Evolutionary conservation across 2,329 filamentous ascomycete species (phyloP), one percentile per base, ranked within the genome.

Genomic region (Paecilomyces sp.): DNA sequence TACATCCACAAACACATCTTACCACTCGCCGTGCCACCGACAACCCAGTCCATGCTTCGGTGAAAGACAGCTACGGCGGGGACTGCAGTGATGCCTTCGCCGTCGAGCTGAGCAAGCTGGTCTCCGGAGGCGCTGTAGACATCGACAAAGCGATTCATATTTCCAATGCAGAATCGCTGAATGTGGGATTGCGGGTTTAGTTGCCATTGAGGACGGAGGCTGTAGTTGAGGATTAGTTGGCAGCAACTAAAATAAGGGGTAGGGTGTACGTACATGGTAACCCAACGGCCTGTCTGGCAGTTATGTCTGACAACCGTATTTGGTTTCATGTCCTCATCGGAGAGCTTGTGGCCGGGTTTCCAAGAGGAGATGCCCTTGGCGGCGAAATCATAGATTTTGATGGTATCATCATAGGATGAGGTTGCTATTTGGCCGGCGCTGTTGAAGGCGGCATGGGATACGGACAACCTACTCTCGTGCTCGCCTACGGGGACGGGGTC

Each of bases 141-240:
- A 70, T 99, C 94, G 1, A 97, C 91, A 67, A 97, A 97, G 1
- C 94, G 86, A 71, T 96, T 96, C 94, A 97, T 97, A 67, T 97
- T 99, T 1, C 91, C 94, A 60, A 99, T 93, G 25, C 86, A 90
- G 67, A 99, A 92, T 62, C 93, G 91, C 63, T 96, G 88, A 4
- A 95, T 86, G 7, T 88, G 87, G 60, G 94, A 91, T 34, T 82
- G 78, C 0, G 94, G 93, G 54, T 84, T 82, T 33, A 84, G 80
- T 73, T 99, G 94, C 94, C 94, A 99, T 67, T 96, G 91, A 72
- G 94, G 83, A 82, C 95, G 71, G 81, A 89, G 77, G 67, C 84
- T 86, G 73, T 28, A 28, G 3, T 1, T 28, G 25, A 28, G 25
- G 3, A 3, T 34, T 59, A 9, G 33, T 12, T 53, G 52, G 12